Conservation (phyloP, 2,329 filamentous ascomycete species). For the Albophoma yamanashiensis region DNA sequence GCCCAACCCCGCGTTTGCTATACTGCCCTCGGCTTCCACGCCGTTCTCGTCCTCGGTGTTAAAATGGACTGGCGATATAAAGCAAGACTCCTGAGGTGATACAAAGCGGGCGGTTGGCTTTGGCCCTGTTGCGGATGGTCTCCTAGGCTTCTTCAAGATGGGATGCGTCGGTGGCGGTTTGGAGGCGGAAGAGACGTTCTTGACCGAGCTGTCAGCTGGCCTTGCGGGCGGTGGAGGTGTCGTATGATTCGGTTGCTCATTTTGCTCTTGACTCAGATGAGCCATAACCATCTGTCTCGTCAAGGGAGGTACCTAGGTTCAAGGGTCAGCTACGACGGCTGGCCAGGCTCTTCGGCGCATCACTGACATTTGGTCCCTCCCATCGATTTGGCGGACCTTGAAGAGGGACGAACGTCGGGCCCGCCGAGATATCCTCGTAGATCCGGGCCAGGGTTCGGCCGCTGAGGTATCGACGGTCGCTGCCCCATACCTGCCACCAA, state of each 20-base stretch:
- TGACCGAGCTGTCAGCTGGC: conserved; percentile 10
- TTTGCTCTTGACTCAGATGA: conserved; percentile 8
- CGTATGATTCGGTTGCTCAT: conserved; percentile 4
- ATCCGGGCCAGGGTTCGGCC: conserved; percentile 42
- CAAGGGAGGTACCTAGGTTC: conserved; percentile 14
- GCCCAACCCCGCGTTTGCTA: conserved; percentile 19
- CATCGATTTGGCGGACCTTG: conserved; percentile 41
- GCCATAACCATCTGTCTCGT: conserved; percentile 17
- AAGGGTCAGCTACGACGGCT: not conserved
- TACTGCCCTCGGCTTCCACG: conserved; percentile 24
- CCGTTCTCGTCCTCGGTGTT: conserved; percentile 23
- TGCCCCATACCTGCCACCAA: conserved; percentile 57
- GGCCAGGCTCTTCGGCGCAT: not conserved
- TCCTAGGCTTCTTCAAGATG: conserved; percentile 49
- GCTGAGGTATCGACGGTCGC: conserved; percentile 40
- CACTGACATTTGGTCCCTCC: conserved; percentile 36
- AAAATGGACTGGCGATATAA: too few species aligned
- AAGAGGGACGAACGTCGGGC: conserved; percentile 46
- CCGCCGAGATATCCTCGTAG: conserved; percentile 47
- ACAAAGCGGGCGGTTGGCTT: conserved; percentile 52
- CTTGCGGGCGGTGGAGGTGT: conserved; percentile 6
- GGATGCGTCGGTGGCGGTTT: conserved; percentile 40
- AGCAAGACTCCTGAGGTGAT: conserved; percentile 14
- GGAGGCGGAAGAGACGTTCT: conserved; percentile 26
- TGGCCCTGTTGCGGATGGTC: conserved; percentile 40